Evolutionary conservation across 2,329 filamentous ascomycete species (phyloP).

Genomic region (Hirsutella minnesotensis): DNA sequence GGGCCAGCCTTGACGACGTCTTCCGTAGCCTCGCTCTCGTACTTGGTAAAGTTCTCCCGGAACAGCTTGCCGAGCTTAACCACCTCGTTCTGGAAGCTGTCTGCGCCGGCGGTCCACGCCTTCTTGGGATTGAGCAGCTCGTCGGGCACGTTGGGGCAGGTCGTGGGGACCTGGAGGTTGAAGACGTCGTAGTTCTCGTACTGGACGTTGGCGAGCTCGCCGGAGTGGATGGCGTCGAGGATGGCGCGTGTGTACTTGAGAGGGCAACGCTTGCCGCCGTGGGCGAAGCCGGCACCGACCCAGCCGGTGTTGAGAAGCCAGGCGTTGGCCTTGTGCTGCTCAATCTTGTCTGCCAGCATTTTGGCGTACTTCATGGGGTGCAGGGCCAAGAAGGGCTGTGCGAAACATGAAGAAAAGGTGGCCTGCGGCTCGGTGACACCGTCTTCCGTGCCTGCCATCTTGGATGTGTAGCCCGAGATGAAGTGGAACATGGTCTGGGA

Average conservation of each 20-base stretch:
- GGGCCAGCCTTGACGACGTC: slow-evolving; percentile 64
- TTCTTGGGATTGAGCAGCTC: slow-evolving; percentile 92
- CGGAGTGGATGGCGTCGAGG: slow-evolving; percentile 93
- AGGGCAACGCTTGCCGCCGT: slow-evolving; percentile 91
- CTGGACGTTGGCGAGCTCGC: slow-evolving; percentile 83
- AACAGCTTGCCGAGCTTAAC: slow-evolving; percentile 84
- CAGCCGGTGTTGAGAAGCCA: slow-evolving; percentile 98
- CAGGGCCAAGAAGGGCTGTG: slow-evolving; percentile 95
- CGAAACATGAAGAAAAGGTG: slow-evolving; percentile 98
- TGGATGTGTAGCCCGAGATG: slow-evolving; percentile 98
- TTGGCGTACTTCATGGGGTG: slow-evolving; percentile 98
- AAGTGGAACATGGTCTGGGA: slow-evolving; percentile 99
- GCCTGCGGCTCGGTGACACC: slow-evolving; percentile 95
- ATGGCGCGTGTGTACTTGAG: slow-evolving; percentile 98
- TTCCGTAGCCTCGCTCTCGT: slow-evolving; percentile 68
- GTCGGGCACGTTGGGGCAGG: slow-evolving; percentile 75
- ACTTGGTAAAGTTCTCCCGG: slow-evolving; percentile 97
- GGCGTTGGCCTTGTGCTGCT: slow-evolving; percentile 86
- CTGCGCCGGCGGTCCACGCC: slow-evolving; percentile 74
- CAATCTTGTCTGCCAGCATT: slow-evolving; percentile 98
- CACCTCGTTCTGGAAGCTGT: slow-evolving; percentile 79
- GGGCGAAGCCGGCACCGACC: slow-evolving; percentile 83
- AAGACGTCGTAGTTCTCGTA: slow-evolving; percentile 95
- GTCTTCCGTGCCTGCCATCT: slow-evolving; percentile 99
- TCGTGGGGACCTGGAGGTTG: slow-evolving; percentile 91